Base-by-base conservation (phyloP, 2,329 filamentous ascomycete genomes). In the Fusarium verticillioides region DNA sequence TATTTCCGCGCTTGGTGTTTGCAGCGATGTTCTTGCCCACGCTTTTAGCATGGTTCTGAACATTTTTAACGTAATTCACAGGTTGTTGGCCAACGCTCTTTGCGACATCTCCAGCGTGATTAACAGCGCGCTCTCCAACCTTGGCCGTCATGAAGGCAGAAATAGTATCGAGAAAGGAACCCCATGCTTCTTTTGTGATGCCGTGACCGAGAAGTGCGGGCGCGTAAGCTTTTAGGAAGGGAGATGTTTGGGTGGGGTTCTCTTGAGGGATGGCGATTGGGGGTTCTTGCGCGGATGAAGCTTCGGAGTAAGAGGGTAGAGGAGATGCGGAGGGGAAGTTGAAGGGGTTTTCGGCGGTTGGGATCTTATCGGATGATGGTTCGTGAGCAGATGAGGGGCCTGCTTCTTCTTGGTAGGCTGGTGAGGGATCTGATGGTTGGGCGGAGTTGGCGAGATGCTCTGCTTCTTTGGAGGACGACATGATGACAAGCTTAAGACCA, bases 121-220 rank as follows among this genome's bases (percentile, higher is more conserved):
- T 80, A 23, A 86, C 64, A 10, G 85, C 85, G 6, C 83, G 81
- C 56, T 84, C 82, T 0, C 83, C 83, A 1, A 86, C 83, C 26
- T 81, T 85, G 56, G 85, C 85, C 0, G 82, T 80, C 10, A 87
- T 80, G 64, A 87, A 87, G 3, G 83, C 85, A 0, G 85, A 87
- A 5, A 85, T 75, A 12, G 85, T 85, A 23, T 79, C 71, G 4
- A 83, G 60, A 21, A 83, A 83, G 0, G 82, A 79, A 13, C 60
- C 54, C 81, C 82, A 84, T 0, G 80, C 78, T n/a, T 78, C 73
- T 11, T 78, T 63, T 1, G 82, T 79, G 63, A 84, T 81, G 44
- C 82, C 85, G 40, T 81, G 79, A 21, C 76, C 69, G 1, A 86
- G 81, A 0, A 87, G 81, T 7, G 77, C 57, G 0, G 81, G 81